phyloP scores from a whole-genome alignment of 495 filamentous ascomycete species.

The Pseudevernia furfuracea region DNA sequence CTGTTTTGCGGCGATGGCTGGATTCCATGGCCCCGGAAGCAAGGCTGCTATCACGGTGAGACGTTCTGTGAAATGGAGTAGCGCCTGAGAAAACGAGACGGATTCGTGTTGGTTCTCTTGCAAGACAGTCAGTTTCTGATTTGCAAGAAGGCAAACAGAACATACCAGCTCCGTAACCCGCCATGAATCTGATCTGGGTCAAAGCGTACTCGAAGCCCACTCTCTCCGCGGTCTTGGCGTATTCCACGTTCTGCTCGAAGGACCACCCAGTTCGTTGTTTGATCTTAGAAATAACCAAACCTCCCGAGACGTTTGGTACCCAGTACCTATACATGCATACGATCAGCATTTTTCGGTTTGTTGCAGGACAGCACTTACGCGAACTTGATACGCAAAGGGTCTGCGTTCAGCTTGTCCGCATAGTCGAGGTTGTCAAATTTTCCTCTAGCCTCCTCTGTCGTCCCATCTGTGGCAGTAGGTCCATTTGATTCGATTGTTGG shows the following conservation, averaged over 20 bases:
- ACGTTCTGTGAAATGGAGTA: constrained; percentile 37
- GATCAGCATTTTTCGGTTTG: constrained; percentile 1
- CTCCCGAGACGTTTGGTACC: constrained; percentile 45
- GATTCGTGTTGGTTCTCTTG: constrained; percentile 41
- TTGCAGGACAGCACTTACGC: constrained; percentile 20
- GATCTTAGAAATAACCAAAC: constrained; percentile 42
- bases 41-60: constrained; percentile 44
- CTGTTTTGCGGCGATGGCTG: constrained; percentile 43
- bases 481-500: neutral
- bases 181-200: constrained; percentile 44
- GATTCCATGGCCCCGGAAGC: constrained; percentile 44
- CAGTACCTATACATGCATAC: constrained; percentile 32
- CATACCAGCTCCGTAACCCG: constrained; percentile 40
- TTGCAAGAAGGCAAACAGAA: neutral
- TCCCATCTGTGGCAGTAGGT: neutral
- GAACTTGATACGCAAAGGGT: constrained; percentile 30
- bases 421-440: constrained; percentile 20
- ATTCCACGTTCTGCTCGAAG: constrained; percentile 37
- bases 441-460: neutral
- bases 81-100: constrained; percentile 42
- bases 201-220: constrained; percentile 42
- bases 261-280: constrained; percentile 42
- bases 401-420: constrained; percentile 28
- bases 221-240: constrained; percentile 39
- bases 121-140: neutral